Conservation (phyloP, 352 stramenopile genomes). For the Phytophthora aleatoria region DNA sequence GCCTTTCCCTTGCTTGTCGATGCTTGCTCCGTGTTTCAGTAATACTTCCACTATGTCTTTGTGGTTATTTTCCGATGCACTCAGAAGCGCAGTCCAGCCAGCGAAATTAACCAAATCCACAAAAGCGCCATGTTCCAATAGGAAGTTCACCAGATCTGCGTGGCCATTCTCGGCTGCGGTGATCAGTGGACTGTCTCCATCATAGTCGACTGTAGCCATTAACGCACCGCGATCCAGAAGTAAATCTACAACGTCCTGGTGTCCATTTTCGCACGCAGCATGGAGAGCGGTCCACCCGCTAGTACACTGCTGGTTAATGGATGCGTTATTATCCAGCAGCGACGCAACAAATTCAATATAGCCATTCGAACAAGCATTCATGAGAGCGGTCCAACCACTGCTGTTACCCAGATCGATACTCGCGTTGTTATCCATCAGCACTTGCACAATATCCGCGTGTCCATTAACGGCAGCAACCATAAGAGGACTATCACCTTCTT, state of each 20-base stretch:
- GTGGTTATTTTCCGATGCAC: constrained; percentile 7
- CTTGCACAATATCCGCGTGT: not conserved
- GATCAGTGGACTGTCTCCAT: constrained; percentile 13
- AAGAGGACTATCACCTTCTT: constrained; percentile 3
- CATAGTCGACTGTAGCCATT: not conserved
- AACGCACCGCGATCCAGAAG: not conserved
- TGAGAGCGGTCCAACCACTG: not conserved
- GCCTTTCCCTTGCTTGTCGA: not conserved
- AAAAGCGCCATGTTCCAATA: constrained; percentile 7
- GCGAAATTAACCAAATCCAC: constrained; percentile 1
- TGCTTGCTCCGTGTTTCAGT: constrained; percentile 1
- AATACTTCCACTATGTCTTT: not conserved
- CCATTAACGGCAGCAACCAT: constrained; percentile 1
- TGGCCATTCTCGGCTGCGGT: constrained; percentile 14
- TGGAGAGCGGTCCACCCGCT: constrained; percentile 1
- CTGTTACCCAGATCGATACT: not conserved
- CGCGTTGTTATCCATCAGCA: not conserved
- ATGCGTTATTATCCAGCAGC: not conserved
- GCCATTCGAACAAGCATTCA: constrained; percentile 1
- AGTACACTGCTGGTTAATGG: not conserved
- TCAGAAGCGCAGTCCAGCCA: constrained; percentile 17
- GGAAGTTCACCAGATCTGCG: constrained; percentile 5
- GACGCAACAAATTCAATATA: not conserved
- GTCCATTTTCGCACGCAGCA: not conserved
- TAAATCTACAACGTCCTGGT: not conserved